Conservation (phyloP, 2,329 filamentous ascomycete genomes). For the Aspergillus aculeatinus region DNA sequence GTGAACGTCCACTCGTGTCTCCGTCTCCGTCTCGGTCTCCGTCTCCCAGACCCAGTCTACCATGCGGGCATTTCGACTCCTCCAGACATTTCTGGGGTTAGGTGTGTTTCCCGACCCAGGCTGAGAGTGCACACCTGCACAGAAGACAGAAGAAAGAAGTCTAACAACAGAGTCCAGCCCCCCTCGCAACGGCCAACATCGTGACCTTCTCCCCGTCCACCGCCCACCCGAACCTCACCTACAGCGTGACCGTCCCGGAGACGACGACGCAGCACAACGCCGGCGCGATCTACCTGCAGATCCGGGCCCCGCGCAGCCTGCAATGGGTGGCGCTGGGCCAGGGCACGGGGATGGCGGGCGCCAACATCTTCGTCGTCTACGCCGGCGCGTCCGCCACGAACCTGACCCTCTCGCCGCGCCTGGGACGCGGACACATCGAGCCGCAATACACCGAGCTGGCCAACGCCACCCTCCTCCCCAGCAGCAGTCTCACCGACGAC, state of each 20-base stretch:
- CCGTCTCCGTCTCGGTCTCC: neutral
- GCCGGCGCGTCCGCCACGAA: constrained; percentile 51
- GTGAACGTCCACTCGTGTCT: neutral
- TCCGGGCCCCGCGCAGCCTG: constrained; percentile 45
- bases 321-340: constrained; percentile 61
- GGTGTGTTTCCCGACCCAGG: neutral
- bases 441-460: constrained; percentile 50
- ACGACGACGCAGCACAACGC: constrained; percentile 49
- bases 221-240: constrained; percentile 31
- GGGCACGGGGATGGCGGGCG: constrained; percentile 54
- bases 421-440: constrained; percentile 48
- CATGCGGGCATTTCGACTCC: neutral
- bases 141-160: no score
- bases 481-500: constrained; percentile 55
- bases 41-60: neutral
- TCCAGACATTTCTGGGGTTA: neutral
- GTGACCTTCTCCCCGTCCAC: constrained; percentile 21
- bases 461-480: constrained; percentile 55
- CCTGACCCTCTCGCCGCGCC: constrained; percentile 61
- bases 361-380: constrained; percentile 65
- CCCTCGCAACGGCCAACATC: constrained; percentile 11
- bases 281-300: constrained; percentile 62
- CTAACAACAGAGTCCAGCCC: neutral
- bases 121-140: no score
- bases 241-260: constrained; percentile 56